Evolutionary conservation across 768 basidiomycete species (phyloP).

Genomic region (Boletus vinaceobasis): DNA sequence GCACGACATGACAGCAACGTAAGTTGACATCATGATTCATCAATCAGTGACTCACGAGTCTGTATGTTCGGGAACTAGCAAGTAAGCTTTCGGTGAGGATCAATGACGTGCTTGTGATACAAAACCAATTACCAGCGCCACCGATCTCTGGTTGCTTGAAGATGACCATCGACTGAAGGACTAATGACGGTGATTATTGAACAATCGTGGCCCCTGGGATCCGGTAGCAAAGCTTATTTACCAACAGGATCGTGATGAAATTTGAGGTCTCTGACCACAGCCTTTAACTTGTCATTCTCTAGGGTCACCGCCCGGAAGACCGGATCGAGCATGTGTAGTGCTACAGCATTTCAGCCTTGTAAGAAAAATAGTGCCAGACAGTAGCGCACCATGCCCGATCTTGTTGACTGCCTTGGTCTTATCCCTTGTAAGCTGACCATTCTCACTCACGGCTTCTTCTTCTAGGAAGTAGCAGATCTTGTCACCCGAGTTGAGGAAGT

Average conservation of each 20-base stretch:
- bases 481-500: conserved; percentile 89
- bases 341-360: conserved; percentile 36
- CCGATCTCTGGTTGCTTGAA: conserved; percentile 94
- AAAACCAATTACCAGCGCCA: conserved; percentile 64
- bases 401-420: conserved; percentile 89
- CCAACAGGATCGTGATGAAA: conserved; percentile 86
- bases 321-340: conserved; percentile 81
- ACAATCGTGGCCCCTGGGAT: neutral
- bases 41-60: conserved; percentile 67
- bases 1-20: neutral
- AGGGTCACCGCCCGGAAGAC: conserved; percentile 76
- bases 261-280: conserved; percentile 70
- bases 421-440: conserved; percentile 66
- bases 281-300: conserved; percentile 67
- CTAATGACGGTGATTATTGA: conserved; percentile 34
- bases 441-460: conserved; percentile 70
- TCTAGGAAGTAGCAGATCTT: conserved; percentile 97
- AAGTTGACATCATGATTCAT: neutral
- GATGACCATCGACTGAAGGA: conserved; percentile 92
- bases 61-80: conserved; percentile 81
- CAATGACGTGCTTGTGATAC: neutral
- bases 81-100: neutral
- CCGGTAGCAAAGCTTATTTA: conserved; percentile 29
- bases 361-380: neutral
- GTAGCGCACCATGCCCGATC: conserved; percentile 74